phyloP scores from a whole-genome alignment of 2,329 filamentous ascomycete species.

The Cladosporium sp. region DNA sequence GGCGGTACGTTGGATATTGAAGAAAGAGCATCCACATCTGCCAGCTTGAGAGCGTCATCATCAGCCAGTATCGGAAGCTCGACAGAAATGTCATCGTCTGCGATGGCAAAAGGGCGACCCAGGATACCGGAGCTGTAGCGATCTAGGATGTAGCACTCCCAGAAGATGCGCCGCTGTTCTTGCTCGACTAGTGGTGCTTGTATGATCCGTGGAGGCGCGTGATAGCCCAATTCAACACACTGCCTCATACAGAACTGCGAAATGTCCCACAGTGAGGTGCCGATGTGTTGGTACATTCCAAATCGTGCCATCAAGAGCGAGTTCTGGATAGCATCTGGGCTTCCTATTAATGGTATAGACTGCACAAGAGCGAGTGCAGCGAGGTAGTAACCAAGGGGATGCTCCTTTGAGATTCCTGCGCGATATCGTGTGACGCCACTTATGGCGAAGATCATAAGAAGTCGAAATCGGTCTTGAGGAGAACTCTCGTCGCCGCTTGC shows the following conservation, averaged over 20 bases:
- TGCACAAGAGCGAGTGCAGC: constrained; percentile 34
- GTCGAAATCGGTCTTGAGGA: constrained; percentile 32
- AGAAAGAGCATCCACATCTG: constrained; percentile 20
- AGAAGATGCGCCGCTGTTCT: constrained; percentile 39
- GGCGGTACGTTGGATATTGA: constrained; percentile 7
- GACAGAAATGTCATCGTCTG: constrained; percentile 37
- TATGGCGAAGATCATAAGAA: constrained; percentile 38
- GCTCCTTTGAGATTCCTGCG: constrained; percentile 27
- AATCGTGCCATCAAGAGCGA: constrained; percentile 39
- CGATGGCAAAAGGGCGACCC: constrained; percentile 40
- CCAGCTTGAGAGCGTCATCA: constrained; percentile 23
- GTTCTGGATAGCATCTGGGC: constrained; percentile 37
- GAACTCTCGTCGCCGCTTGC: not conserved
- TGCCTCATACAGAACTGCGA: constrained; percentile 38
- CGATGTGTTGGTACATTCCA: constrained; percentile 43
- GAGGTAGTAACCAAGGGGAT: constrained; percentile 41
- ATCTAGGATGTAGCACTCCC: constrained; percentile 45
- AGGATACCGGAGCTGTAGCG: constrained; percentile 42
- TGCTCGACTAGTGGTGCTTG: constrained; percentile 32
- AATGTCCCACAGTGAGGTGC: constrained; percentile 40
- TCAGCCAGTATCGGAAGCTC: constrained; percentile 34
- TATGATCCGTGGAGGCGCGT: constrained; percentile 17
- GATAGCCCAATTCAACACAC: constrained; percentile 38
- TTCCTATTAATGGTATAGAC: constrained; percentile 29
- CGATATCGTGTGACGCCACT: constrained; percentile 35